These are phyloP conservation scores for Epichloe coenophiala DNA, from an alignment of 2,329 filamentous ascomycete species.

Conservation along the genomic window DNA sequence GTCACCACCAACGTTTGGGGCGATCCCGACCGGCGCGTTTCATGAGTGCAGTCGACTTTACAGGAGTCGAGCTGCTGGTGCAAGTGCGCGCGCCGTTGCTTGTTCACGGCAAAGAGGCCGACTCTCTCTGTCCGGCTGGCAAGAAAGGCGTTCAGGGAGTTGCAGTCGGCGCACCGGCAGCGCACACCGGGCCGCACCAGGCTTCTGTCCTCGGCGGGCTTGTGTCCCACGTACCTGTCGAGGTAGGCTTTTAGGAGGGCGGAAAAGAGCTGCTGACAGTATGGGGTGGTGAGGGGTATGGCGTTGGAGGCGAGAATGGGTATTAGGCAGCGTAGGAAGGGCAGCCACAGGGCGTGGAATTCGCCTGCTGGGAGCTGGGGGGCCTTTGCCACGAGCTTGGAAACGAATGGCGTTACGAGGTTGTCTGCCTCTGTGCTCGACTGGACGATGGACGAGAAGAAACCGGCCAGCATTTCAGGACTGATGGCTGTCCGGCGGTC, in stretches of 20 bases:
- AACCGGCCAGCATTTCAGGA: slow-evolving; percentile 1
- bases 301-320: slow-evolving; percentile 4
- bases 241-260: slow-evolving; percentile 12
- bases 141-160: slow-evolving; percentile 15
- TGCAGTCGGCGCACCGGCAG: slow-evolving; percentile 15
- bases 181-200: slow-evolving; percentile 2
- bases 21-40: slow-evolving; percentile 5
- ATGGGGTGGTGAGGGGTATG: slow-evolving; percentile 4
- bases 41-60: slow-evolving; percentile 11
- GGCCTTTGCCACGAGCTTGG: slow-evolving; percentile 9
- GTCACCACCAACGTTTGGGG: slow-evolving; percentile 13
- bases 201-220: slow-evolving; percentile 5
- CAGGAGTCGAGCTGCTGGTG: slow-evolving; percentile 7
- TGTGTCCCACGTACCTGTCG: slow-evolving; percentile 9
- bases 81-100: slow-evolving; percentile 10
- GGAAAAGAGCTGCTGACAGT: slow-evolving; percentile 14
- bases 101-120: background rate
- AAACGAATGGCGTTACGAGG: slow-evolving; percentile 9
- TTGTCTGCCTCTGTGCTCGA: slow-evolving; percentile 8
- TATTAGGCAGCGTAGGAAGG: slow-evolving; percentile 14
- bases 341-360: slow-evolving; percentile 17
- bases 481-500: background rate
- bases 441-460: slow-evolving; percentile 6
- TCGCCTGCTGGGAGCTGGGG: slow-evolving; percentile 6
- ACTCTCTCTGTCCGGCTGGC: background rate